Base-by-base conservation (phyloP, 2,329 filamentous ascomycete species). In the Arthrobotrys iridis region DNA sequence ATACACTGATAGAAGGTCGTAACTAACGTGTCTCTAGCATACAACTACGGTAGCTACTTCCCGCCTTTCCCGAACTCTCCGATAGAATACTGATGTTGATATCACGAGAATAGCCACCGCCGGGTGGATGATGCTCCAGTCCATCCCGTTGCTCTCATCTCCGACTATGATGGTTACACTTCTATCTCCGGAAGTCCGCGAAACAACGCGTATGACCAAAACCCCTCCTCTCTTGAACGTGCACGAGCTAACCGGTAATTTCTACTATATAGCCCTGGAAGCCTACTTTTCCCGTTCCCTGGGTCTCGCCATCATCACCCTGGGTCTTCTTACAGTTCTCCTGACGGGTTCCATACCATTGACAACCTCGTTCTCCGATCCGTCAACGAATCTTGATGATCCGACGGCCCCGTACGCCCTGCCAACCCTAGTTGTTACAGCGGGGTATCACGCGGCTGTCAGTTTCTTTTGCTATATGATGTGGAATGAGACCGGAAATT, bases 211-310 rank as follows among this genome's bases (percentile, higher is more conserved):
- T 89, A 82, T 76, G 84, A 77, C n/a, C n/a, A 60, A 37, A 24
- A 52, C 20, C 58, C 5, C 52, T 41, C 52, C 30, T 41, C 35
- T 40, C 20, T 22, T 41, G 40, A 30, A 18, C 71, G 20, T 45
- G 24, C 40, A 15, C 7, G 22, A n/a, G 3, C 15, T 10, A 37
- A 5, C 48, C 50, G n/a, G n/a, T 6, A n/a, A 28, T 24, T 24
- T 28, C 7, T 48, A 40, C 22, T 37, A 77, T 50, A 57, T 66
- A 66, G 88, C 83, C 22, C 84, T 92, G 30, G 90, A 93, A 82
- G 83, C 87, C 66, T 94, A 94, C 85, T 89, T 93, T 81, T 88
- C 88, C 59, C 90, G 91, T 43, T 88, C 86, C 26, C 85, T 93
- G 0, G 91, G 90, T 77, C 84, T 93, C 67, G 84, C 88, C 28